These are phyloP conservation scores for Saturnispora silvae DNA, from an alignment of 805 yeast species.

Conservation along the genomic window DNA sequence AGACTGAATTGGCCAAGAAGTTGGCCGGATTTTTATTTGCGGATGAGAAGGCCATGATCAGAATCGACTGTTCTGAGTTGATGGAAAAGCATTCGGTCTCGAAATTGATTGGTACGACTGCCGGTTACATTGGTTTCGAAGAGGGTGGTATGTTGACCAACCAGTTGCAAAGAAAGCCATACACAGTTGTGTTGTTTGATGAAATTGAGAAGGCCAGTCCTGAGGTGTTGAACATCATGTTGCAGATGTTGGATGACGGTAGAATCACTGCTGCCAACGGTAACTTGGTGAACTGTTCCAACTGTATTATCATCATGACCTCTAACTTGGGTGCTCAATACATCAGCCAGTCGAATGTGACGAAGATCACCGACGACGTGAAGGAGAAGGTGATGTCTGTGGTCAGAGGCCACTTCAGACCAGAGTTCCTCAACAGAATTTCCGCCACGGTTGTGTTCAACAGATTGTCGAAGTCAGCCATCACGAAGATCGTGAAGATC, in stretches of 20 bases:
- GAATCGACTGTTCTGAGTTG: slow-evolving; percentile 95
- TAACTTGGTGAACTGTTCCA: slow-evolving; percentile 85
- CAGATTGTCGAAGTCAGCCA: slow-evolving; percentile 83
- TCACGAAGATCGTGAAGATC: slow-evolving; percentile 81
- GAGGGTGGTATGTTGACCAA: slow-evolving; percentile 96
- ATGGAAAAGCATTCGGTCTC: slow-evolving; percentile 94
- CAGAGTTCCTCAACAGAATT: slow-evolving; percentile 94
- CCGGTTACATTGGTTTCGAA: slow-evolving; percentile 94
- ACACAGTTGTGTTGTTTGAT: slow-evolving; percentile 91
- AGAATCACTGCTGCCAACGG: slow-evolving; percentile 92
- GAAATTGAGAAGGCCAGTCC: slow-evolving; percentile 99
- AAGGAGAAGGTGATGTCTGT: slow-evolving; percentile 73
- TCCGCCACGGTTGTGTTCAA: slow-evolving; percentile 89
- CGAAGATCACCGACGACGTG: slow-evolving; percentile 58
- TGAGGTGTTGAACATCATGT: slow-evolving; percentile 82
- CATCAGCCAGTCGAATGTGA: slow-evolving; percentile 51
- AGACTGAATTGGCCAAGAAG: slow-evolving; percentile 95
- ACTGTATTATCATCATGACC: slow-evolving; percentile 89
- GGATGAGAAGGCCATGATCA: slow-evolving; percentile 92
- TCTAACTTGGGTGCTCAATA: slow-evolving; percentile 94
- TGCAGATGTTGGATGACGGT: slow-evolving; percentile 94
- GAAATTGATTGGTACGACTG: slow-evolving; percentile 92
- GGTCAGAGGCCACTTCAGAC: slow-evolving; percentile 86
- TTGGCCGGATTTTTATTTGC: slow-evolving; percentile 93
- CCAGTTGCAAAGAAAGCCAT: slow-evolving; percentile 82